Percentiles rank a stretch among this genome's conserved stretches.
These are phyloP conservation scores for Trapa bicornis DNA, from an alignment of 345 rosid genomes.

Conservation along the genomic window DNA sequence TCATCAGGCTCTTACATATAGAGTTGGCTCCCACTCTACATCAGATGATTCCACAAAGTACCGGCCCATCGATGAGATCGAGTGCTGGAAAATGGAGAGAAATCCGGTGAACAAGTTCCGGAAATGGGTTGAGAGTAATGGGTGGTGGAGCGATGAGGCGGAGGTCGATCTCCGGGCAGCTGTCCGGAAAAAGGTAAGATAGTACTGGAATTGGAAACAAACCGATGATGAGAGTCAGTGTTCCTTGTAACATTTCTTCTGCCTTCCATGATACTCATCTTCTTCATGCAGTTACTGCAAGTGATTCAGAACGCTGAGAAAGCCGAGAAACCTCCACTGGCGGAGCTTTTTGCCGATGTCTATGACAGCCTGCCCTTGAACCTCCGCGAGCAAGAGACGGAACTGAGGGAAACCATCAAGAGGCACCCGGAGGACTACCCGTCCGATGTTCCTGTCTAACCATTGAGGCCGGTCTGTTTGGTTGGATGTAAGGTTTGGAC, in stretches of 20 bases:
- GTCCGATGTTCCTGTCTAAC: conserved; percentile 30
- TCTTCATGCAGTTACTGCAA: conserved; percentile 30
- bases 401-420: conserved; percentile 31
- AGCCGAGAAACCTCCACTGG: conserved; percentile 40
- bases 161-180: conserved; percentile 42
- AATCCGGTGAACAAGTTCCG: conserved; percentile 56
- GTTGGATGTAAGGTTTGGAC: too few species aligned
- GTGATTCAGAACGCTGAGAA: conserved; percentile 64
- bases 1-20: conserved; percentile 48
- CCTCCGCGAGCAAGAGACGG: conserved; percentile 50
- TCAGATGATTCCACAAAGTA: conserved; percentile 85
- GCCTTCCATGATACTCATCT: not conserved
- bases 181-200: conserved; percentile 40
- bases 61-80: conserved; percentile 41
- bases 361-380: conserved; percentile 46
- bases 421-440: conserved; percentile 49
- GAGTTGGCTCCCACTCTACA: conserved; percentile 80
- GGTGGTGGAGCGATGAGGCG: conserved; percentile 62
- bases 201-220: too few species aligned
- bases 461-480: not conserved
- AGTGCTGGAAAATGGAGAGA: conserved; percentile 54
- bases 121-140: conserved; percentile 52
- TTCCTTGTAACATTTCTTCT: not conserved
- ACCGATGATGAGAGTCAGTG: not conserved
- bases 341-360: conserved; percentile 50